A percentile compares a stretch with the other conserved stretches of the same genome.
Conservation (phyloP, 768 basidiomycete genomes). For the Trametes meyenii region DNA sequence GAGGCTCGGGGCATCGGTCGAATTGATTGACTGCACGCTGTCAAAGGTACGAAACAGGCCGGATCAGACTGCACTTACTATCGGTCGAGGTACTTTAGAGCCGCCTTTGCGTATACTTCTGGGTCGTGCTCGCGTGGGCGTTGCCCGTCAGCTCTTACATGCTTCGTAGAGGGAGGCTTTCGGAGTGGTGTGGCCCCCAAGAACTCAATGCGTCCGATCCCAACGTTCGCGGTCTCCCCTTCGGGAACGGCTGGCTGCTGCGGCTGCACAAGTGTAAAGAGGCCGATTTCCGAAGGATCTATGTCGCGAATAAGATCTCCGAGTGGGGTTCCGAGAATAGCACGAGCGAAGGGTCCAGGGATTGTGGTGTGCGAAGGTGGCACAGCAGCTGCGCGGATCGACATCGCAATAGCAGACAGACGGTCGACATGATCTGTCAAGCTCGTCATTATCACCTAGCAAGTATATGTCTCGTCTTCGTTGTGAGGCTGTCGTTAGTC, state of each 20-base stretch:
- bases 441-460: slow-evolving; percentile 8
- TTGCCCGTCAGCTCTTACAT: slow-evolving; percentile 35
- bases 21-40: slow-evolving; percentile 42
- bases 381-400: slow-evolving; percentile 44
- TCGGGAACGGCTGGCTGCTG: slow-evolving; percentile 29
- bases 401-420: slow-evolving; percentile 52
- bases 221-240: slow-evolving; percentile 35
- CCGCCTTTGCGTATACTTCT: slow-evolving; percentile 76
- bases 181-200: slow-evolving; percentile 71
- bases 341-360: slow-evolving; percentile 58
- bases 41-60: background rate
- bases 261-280: slow-evolving; percentile 61
- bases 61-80: slow-evolving; percentile 56
- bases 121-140: slow-evolving; percentile 58
- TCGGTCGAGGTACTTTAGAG: slow-evolving; percentile 73
- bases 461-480: too few species aligned
- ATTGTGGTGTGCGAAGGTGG: slow-evolving; percentile 10
- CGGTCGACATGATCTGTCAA: slow-evolving; percentile 73
- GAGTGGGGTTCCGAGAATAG: slow-evolving; percentile 63
- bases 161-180: slow-evolving; percentile 45
- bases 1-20: slow-evolving; percentile 53
- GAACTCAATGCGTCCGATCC: slow-evolving; percentile 67
- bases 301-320: slow-evolving; percentile 81
- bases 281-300: slow-evolving; percentile 76
- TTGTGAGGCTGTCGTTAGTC: background rate